A percentile compares a stretch with the other conserved stretches of the same genome.
Evolutionary conservation across 73 alveolate species (phyloP).

Genomic region (Paramecium sexaurelia): DNA sequence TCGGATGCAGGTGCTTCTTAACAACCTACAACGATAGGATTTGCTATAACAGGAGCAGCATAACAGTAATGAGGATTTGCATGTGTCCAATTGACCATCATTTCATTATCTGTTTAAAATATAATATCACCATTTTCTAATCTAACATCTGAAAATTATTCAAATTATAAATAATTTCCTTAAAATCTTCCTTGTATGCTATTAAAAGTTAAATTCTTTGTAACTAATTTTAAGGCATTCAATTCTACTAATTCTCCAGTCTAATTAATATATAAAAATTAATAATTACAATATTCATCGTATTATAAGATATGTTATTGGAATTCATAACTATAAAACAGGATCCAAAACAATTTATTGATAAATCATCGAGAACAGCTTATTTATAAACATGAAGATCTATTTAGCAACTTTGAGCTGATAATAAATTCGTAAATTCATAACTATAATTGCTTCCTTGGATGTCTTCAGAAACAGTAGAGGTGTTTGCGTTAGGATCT

Average conservation of each 20-base stretch:
- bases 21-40: constrained; percentile 54
- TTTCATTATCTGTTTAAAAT: constrained; percentile 43
- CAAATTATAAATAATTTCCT: constrained; percentile 29
- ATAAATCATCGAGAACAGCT: constrained; percentile 5
- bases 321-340: constrained; percentile 7
- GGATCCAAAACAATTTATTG: constrained; percentile 15
- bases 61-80: constrained; percentile 55
- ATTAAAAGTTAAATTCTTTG: constrained; percentile 11
- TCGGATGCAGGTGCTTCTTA: constrained; percentile 51
- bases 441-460: constrained; percentile 15
- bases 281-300: constrained; percentile 29
- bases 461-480: background rate
- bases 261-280: background rate
- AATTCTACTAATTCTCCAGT: constrained; percentile 49
- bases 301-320: background rate
- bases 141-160: constrained; percentile 22
- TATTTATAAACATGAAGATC: constrained; percentile 21
- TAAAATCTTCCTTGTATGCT: constrained; percentile 23
- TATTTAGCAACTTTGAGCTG: constrained; percentile 21
- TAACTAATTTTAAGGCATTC: background rate
- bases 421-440: constrained; percentile 4
- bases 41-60: constrained; percentile 53
- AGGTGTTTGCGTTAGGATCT: constrained; percentile 33
- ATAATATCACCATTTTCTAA: constrained; percentile 42
- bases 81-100: constrained; percentile 60